Base-by-base conservation (phyloP, 495 filamentous ascomycete genomes). In the Astrothelium subdiscretum region DNA sequence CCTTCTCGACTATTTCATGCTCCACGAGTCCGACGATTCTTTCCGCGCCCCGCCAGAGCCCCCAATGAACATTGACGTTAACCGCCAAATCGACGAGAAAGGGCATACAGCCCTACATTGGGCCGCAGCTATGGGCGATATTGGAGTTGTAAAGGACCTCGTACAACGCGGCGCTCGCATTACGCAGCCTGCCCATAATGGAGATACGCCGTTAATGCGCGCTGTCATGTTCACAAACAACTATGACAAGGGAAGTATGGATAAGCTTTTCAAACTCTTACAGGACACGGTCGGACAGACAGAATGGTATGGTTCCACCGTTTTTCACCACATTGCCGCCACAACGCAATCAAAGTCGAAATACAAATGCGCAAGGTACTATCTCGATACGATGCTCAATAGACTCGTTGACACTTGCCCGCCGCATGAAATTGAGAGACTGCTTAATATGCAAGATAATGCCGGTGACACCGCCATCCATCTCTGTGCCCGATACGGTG, bases 61-160 rank as follows among this genome's bases (percentile, higher is more conserved):
- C 8, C 94, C 94, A 0, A 72, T 81, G 18, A 85, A 89, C 67
- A 95, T 94, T 70, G 84, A 95, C 64, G 84, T 95, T 15, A 86
- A 97, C 75, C 87, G 89, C 70, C 76, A 85, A 31, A 96, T 98
- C 67, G 94, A 98, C 68, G 85, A 89, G 22, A 89, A 92, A 58
- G 83, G 84, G 3, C 91, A 97, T 67, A 92, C 89, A 2, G 91
- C 91, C 2, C 79, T 98, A 62, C 94, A 98, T 70, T 98, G 94
- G 94, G 94, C 91, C 20, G 88, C 89, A 62, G 88, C 94, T n/a
- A 97, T 98, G 94, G 94, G 92, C 43, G 94, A 98, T 68, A 76
- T 97, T 20, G 87, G 90, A 31, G 88, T 97, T 32, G 89, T 97
- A 61, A 88, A 85, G 70, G 84, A 92, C 68, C 77, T 98, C 3